Evolutionary conservation across 2,329 filamentous ascomycete genomes (phyloP).

Genomic region (Dactylellina leptospora): DNA sequence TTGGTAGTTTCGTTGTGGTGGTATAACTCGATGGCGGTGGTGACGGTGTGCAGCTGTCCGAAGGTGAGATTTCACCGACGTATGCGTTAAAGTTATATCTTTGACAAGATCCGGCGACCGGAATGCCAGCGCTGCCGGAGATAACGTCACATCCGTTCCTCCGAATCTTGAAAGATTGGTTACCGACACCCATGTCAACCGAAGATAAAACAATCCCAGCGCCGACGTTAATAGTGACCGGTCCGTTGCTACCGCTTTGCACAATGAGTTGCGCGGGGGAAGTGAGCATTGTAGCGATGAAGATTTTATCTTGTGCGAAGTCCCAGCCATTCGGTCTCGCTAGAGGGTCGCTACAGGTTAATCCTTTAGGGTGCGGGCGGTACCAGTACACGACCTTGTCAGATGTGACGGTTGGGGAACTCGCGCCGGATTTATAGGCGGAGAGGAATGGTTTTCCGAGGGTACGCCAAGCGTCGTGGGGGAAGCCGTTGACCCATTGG

Average conservation of each 20-base stretch:
- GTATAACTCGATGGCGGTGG: slow-evolving; percentile 47
- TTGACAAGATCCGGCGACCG: slow-evolving; percentile 57
- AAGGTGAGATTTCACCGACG: slow-evolving; percentile 56
- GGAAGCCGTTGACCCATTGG: slow-evolving; percentile 64
- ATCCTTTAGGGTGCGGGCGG: slow-evolving; percentile 59
- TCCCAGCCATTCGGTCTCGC: slow-evolving; percentile 54
- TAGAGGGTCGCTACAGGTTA: slow-evolving; percentile 55
- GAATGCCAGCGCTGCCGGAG: slow-evolving; percentile 55
- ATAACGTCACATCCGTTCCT: slow-evolving; percentile 55
- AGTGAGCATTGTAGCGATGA: slow-evolving; percentile 59
- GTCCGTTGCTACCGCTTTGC: slow-evolving; percentile 56
- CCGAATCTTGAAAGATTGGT: slow-evolving; percentile 57
- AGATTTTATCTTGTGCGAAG: slow-evolving; percentile 56
- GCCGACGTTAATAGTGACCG: slow-evolving; percentile 57
- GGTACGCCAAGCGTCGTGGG: slow-evolving; percentile 66
- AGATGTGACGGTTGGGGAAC: slow-evolving; percentile 58
- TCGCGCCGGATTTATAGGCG: slow-evolving; percentile 64
- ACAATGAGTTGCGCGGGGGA: slow-evolving; percentile 58
- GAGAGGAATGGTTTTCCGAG: slow-evolving; percentile 65
- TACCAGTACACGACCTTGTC: slow-evolving; percentile 63
- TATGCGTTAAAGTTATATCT: slow-evolving; percentile 60
- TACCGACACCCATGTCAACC: slow-evolving; percentile 59
- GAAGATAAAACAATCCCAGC: slow-evolving; percentile 59
- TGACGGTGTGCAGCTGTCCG: slow-evolving; percentile 38
- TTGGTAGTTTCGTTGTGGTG: slow-evolving; percentile 31